Conservation (phyloP, 202 grass and related monocot species). For the Eragrostis tef region DNA sequence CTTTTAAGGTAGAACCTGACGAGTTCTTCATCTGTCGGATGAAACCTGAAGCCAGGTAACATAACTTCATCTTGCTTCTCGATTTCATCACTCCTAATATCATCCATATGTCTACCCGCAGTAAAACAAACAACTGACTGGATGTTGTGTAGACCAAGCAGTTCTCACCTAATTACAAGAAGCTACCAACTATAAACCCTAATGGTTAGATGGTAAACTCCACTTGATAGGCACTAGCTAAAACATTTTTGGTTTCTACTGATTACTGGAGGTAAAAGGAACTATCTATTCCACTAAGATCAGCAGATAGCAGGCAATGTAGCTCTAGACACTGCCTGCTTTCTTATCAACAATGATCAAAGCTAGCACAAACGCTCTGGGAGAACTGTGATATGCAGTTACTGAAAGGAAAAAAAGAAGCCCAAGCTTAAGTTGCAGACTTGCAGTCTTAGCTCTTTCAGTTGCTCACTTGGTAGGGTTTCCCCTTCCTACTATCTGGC, state of each 20-base stretch:
- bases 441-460: slow-evolving; percentile 20
- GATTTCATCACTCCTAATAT: slow-evolving; percentile 70
- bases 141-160: slow-evolving; percentile 29
- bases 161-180: slow-evolving; percentile 40
- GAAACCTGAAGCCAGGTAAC: slow-evolving; percentile 94
- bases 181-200: slow-evolving; percentile 45
- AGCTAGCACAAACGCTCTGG: slow-evolving; percentile 40
- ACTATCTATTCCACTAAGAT: slow-evolving; percentile 10
- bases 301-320: slow-evolving; percentile 24
- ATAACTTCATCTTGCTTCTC: slow-evolving; percentile 91
- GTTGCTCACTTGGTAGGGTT: slow-evolving; percentile 52
- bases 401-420: slow-evolving; percentile 32
- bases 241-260: slow-evolving; percentile 36
- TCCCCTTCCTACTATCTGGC: slow-evolving; percentile 35
- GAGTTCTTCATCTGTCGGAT: slow-evolving; percentile 96
- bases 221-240: slow-evolving; percentile 38
- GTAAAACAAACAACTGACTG: slow-evolving; percentile 26
- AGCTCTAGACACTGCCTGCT: slow-evolving; percentile 37
- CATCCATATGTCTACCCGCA: slow-evolving; percentile 50
- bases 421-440: slow-evolving; percentile 18
- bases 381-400: slow-evolving; percentile 21
- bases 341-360: slow-evolving; percentile 28
- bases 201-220: slow-evolving; percentile 39
- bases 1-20: slow-evolving; percentile 94
- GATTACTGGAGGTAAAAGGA: slow-evolving; percentile 33